These are phyloP conservation scores for Geum urbanum DNA, from an alignment of 306 rosid species.

Conservation along the genomic window DNA sequence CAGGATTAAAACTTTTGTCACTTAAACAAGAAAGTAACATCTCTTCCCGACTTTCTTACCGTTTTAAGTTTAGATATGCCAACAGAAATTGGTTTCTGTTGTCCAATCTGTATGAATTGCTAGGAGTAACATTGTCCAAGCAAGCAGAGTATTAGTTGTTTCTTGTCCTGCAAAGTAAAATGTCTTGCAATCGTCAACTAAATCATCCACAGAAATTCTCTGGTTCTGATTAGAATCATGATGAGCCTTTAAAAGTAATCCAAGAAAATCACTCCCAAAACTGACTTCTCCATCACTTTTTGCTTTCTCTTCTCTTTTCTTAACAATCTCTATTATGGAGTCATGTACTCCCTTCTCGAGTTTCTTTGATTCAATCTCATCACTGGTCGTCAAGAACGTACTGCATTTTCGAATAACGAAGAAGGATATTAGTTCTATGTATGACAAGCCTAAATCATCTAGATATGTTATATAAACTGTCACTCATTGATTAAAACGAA, in stretches of 20 bases:
- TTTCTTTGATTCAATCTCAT: conserved; percentile 24
- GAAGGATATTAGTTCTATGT: neutral
- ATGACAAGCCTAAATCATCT: neutral
- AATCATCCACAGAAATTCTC: conserved; percentile 20
- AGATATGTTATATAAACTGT: no score
- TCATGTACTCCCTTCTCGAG: conserved; percentile 24
- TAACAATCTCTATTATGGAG: conserved; percentile 15
- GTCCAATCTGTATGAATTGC: conserved; percentile 10
- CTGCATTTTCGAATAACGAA: conserved; percentile 11
- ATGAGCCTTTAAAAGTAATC: conserved; percentile 22
- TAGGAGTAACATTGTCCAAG: conserved; percentile 23
- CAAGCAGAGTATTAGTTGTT: conserved; percentile 26
- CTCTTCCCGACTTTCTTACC: neutral
- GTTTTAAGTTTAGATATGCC: conserved; percentile 14
- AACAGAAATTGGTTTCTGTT: conserved; percentile 18
- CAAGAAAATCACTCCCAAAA: conserved; percentile 33
- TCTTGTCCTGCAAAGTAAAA: conserved; percentile 29
- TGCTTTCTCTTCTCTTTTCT: conserved; percentile 20
- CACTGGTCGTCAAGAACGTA: conserved; percentile 6
- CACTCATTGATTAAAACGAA: neutral
- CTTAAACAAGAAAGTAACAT: neutral
- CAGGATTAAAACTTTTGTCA: neutral
- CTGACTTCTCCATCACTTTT: conserved; percentile 7
- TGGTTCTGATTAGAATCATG: conserved; percentile 21
- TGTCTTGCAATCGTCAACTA: conserved; percentile 34